Percentiles rank a stretch among this genome's conserved stretches.
Conservation (phyloP, 768 basidiomycete species). For the Tricholoma sp. region DNA sequence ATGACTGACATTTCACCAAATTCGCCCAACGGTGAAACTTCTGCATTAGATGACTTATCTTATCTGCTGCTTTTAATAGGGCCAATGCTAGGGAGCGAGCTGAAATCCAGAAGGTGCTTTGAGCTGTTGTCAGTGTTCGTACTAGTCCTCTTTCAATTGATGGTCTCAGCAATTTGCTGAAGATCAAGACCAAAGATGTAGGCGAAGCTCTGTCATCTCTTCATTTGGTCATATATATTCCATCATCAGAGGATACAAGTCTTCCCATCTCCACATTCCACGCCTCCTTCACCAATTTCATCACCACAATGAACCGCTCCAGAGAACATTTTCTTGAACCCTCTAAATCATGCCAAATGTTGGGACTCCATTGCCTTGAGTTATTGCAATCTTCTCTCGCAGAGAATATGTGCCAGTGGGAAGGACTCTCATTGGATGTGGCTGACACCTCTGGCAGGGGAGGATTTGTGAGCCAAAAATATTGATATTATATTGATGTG, state of each 20-base stretch:
- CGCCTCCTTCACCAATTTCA: background rate
- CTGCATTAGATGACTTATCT: background rate
- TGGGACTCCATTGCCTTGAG: background rate
- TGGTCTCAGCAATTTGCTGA: background rate
- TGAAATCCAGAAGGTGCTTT: background rate
- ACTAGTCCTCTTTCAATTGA: background rate
- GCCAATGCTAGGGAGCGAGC: background rate
- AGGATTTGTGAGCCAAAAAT: no score
- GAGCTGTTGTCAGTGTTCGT: background rate
- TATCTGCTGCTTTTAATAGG: background rate
- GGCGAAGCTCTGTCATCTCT: background rate
- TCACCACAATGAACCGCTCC: background rate
- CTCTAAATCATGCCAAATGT: background rate
- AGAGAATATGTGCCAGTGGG: background rate
- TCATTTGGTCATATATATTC: background rate
- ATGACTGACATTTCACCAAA: background rate
- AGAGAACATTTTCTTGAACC: background rate
- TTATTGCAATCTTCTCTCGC: background rate
- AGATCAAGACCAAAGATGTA: background rate
- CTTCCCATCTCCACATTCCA: background rate
- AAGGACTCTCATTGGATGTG: background rate
- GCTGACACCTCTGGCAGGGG: no score
- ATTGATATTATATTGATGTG: no score
- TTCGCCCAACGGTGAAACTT: background rate
- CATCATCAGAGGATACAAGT: background rate